Percentiles rank a stretch among this genome's conserved stretches.
These are phyloP conservation scores for Fusarium luffae DNA, from an alignment of 2,329 filamentous ascomycete species.

Conservation along the genomic window DNA sequence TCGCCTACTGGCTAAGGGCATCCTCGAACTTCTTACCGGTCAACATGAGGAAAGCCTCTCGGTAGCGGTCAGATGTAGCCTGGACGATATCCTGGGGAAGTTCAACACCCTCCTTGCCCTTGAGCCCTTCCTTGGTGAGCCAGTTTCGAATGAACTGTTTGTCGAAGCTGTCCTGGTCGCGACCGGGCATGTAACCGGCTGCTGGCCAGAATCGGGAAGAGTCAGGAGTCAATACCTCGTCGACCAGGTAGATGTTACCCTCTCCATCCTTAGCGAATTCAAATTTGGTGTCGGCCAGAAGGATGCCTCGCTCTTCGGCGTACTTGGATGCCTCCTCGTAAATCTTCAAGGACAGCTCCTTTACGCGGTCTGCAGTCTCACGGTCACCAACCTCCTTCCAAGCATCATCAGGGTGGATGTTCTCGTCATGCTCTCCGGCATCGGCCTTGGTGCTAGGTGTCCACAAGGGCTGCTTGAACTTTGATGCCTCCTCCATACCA, in stretches of 20 bases:
- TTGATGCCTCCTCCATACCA: constrained; percentile 76
- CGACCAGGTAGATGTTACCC: constrained; percentile 45
- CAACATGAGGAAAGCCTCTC: constrained; percentile 77
- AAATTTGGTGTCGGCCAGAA: constrained; percentile 44
- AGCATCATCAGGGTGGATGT: constrained; percentile 79
- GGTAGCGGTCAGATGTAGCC: constrained; percentile 76
- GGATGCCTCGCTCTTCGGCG: constrained; percentile 40
- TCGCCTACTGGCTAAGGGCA: constrained; percentile 23
- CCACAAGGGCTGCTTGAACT: constrained; percentile 70
- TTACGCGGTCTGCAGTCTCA: constrained; percentile 45
- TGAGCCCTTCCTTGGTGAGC: constrained; percentile 74
- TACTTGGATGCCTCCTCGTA: constrained; percentile 44
- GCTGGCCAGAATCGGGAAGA: constrained; percentile 87
- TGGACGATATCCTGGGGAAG: constrained; percentile 79
- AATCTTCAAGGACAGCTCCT: constrained; percentile 43
- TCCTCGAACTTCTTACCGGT: constrained; percentile 64
- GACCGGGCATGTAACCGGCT: constrained; percentile 68
- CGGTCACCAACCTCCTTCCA: constrained; percentile 50
- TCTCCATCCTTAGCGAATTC: constrained; percentile 45
- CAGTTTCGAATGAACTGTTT: constrained; percentile 88
- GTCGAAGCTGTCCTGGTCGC: constrained; percentile 84
- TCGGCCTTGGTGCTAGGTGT: constrained; percentile 90
- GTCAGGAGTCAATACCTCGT: constrained; percentile 56
- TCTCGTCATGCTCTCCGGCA: constrained; percentile 81
- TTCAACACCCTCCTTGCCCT: constrained; percentile 49